These are phyloP conservation scores for Nicotiana noctiflora DNA, from an alignment of 257 asterid genomes.

Conservation along the genomic window DNA sequence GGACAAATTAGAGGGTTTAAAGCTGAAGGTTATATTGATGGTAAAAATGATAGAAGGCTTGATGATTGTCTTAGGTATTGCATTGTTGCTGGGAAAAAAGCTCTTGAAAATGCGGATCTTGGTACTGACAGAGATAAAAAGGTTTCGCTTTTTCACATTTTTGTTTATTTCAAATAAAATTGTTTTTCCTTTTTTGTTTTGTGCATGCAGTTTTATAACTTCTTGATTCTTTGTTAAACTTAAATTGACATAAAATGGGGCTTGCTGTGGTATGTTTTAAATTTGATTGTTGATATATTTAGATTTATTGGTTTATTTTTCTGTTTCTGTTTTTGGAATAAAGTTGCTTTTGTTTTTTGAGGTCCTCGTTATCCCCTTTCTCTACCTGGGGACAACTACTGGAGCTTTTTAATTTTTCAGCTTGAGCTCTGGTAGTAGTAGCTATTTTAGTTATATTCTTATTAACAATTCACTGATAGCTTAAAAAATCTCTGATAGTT, in stretches of 20 bases:
- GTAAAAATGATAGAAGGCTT: constrained; percentile 50
- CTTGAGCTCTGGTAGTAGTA: no score
- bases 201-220: background rate
- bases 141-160: constrained; percentile 15
- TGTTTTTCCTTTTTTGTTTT: no score
- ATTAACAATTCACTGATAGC: no score
- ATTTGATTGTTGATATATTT: background rate
- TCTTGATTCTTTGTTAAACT: background rate
- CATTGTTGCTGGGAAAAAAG: constrained; percentile 51
- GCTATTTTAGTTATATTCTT: no score
- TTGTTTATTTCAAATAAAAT: background rate
- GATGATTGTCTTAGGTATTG: constrained; percentile 52
- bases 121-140: constrained; percentile 27
- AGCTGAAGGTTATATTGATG: constrained; percentile 50
- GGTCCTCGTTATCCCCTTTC: no score
- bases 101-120: constrained; percentile 45
- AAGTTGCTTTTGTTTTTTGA: background rate
- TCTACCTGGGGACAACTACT: no score
- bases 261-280: background rate
- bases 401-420: no score
- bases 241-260: background rate
- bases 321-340: background rate
- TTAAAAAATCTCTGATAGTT: no score
- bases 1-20: constrained; percentile 52
- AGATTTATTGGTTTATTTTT: background rate